phyloP scores from a whole-genome alignment of 1,284 basidiomycete genomes.

The Ganoderma sinense region DNA sequence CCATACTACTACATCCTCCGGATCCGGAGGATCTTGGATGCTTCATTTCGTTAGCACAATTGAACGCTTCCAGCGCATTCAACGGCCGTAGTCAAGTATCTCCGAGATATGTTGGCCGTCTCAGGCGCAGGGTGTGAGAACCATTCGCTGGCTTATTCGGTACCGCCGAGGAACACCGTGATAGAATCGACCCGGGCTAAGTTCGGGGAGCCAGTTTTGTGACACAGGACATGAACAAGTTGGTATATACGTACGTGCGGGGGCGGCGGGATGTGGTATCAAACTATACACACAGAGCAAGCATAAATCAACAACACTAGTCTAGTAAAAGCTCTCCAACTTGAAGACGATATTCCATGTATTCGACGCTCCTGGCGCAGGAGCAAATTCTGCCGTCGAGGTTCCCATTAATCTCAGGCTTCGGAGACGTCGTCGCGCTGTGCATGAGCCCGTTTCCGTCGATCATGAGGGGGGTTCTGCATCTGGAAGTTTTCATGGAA shows the following conservation, averaged over 20 bases:
- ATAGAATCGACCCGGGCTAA: not conserved
- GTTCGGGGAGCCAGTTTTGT: not conserved
- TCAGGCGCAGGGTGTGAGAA: not conserved
- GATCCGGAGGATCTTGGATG: not conserved
- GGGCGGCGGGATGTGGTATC: not conserved
- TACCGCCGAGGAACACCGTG: not conserved
- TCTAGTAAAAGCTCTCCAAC: no score
- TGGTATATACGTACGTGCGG: no score
- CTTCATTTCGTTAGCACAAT: not conserved
- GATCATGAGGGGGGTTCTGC: no score
- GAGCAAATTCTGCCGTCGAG: no score
- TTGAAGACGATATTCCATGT: no score
- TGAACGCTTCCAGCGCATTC: not conserved
- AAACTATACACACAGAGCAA: not conserved
- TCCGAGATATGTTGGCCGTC: not conserved
- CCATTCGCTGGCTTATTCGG: not conserved
- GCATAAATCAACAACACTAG: not conserved
- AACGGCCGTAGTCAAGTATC: not conserved
- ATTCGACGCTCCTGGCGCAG: no score
- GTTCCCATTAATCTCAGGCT: not conserved
- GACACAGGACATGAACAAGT: not conserved
- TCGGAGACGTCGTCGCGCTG: not conserved
- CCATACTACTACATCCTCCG: not conserved
- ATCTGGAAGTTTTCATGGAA: not conserved
- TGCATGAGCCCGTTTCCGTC: not conserved